Evolutionary conservation across 2,329 filamentous ascomycete genomes (phyloP).

Genomic region (Diplodia scrobiculata): DNA sequence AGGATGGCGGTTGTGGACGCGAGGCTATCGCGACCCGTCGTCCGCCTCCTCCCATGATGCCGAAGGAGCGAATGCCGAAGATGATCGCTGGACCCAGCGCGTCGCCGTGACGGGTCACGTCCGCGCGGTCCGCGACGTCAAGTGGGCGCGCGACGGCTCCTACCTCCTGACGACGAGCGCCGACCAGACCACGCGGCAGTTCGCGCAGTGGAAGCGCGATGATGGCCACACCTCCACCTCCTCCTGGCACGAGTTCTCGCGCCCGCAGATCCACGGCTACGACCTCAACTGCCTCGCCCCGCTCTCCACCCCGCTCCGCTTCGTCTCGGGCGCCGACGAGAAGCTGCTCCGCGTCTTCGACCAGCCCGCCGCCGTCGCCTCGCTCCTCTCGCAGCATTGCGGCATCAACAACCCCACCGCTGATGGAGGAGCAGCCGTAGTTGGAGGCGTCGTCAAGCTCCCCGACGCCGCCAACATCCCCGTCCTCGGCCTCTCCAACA

Average conservation of each 20-base stretch:
- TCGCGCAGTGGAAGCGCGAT: constrained; percentile 67
- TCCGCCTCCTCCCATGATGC: too few species aligned
- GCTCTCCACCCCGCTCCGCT: constrained; percentile 66
- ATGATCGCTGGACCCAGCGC: constrained; percentile 73
- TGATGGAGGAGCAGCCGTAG: too few species aligned
- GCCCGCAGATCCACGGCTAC: constrained; percentile 97
- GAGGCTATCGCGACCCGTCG: constrained; percentile 54
- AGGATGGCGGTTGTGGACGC: constrained; percentile 81
- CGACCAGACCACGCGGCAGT: constrained; percentile 90
- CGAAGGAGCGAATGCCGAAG: constrained; percentile 48
- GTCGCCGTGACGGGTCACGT: constrained; percentile 83
- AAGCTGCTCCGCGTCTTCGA: constrained; percentile 96
- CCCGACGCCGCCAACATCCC: constrained; percentile 93
- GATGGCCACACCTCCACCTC: constrained; percentile 46
- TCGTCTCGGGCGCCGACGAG: constrained; percentile 94
- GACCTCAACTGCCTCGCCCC: constrained; percentile 92
- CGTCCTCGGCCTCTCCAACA: constrained; percentile 92
- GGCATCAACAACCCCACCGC: too few species aligned
- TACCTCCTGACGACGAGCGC: constrained; percentile 87
- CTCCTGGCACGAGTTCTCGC: constrained; percentile 93
- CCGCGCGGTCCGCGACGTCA: constrained; percentile 74
- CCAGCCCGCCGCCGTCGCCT: constrained; percentile 79
- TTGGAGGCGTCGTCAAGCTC: constrained; percentile 49
- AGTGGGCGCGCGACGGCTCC: constrained; percentile 79
- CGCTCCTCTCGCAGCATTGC: constrained; percentile 69